A percentile compares a stretch with the other conserved stretches of the same genome.
These are phyloP conservation scores for Rhizophagus prolifer DNA, from an alignment of 192 early-diverging fungal species.

Conservation along the genomic window DNA sequence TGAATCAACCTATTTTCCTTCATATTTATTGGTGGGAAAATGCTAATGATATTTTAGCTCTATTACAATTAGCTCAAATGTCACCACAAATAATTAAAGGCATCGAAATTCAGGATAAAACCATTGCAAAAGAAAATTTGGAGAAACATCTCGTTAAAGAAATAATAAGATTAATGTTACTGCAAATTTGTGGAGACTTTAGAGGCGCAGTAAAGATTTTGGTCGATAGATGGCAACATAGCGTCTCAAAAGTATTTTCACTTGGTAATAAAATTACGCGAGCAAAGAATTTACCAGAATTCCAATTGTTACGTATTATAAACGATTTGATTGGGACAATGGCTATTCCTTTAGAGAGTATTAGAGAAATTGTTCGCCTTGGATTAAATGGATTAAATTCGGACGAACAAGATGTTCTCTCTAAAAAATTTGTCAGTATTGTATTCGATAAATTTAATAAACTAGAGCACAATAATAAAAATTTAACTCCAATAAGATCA, in stretches of 20 bases:
- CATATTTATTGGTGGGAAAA: conserved; percentile 28
- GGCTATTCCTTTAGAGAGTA: not conserved
- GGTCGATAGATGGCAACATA: not conserved
- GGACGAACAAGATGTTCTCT: not conserved
- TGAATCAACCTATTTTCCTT: conserved; percentile 10
- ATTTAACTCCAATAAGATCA: not conserved
- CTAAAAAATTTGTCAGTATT: not conserved
- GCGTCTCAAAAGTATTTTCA: conserved; percentile 9
- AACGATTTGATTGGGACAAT: conserved; percentile 23
- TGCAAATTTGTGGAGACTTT: not conserved
- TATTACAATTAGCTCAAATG: conserved; percentile 13
- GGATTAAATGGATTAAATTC: not conserved
- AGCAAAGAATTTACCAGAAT: not conserved
- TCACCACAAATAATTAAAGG: not conserved
- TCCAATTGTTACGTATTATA: conserved; percentile 11
- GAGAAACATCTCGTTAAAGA: not conserved
- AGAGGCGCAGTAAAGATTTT: not conserved
- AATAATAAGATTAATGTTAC: not conserved
- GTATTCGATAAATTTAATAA: not conserved
- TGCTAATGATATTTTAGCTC: not conserved
- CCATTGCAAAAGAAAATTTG: not conserved
- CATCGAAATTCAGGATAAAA: not conserved
- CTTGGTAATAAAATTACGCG: not conserved
- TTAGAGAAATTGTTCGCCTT: not conserved
- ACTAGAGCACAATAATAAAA: not conserved